These are phyloP conservation scores for Camellia sinensis DNA, from an alignment of 148 eudicot genomes.

Conservation along the genomic window DNA sequence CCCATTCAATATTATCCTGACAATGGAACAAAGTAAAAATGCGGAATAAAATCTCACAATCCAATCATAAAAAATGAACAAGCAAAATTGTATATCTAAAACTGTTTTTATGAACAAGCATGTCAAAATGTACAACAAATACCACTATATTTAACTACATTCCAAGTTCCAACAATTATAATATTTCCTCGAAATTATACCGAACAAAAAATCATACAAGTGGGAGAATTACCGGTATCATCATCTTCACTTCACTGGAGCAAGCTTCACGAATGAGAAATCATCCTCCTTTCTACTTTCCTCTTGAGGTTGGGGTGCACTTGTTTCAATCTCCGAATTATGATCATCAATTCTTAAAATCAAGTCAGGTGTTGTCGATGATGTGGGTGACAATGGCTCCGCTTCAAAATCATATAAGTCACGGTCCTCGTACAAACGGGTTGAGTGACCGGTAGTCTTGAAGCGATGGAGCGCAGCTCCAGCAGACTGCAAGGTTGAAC, in stretches of 20 bases:
- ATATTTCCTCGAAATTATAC: background rate
- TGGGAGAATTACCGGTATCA: background rate
- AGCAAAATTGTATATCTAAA: background rate
- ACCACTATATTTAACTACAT: background rate
- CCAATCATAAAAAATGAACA: background rate
- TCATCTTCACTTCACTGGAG: conserved; percentile 8
- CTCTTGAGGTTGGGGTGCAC: background rate
- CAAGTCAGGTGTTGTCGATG: conserved; percentile 27
- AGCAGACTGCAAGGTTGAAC: conserved; percentile 34
- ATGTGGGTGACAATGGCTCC: conserved; percentile 20
- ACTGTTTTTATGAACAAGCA: background rate
- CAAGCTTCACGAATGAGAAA: conserved; percentile 30
- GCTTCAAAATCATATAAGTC: conserved; percentile 26
- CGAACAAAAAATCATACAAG: background rate
- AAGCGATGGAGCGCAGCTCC: conserved; percentile 53
- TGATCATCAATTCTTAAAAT: conserved; percentile 35
- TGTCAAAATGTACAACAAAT: conserved; percentile 8
- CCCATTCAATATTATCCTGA: no score
- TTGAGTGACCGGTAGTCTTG: conserved; percentile 60
- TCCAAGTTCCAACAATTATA: background rate
- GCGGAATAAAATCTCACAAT: background rate
- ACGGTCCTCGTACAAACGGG: conserved; percentile 24
- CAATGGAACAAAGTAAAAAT: background rate
- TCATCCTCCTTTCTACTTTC: conserved; percentile 21
- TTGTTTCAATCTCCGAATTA: conserved; percentile 29